A percentile compares a stretch with the other conserved stretches of the same genome.
phyloP scores from a whole-genome alignment of 495 filamentous ascomycete species.

The Xylaria curta region DNA sequence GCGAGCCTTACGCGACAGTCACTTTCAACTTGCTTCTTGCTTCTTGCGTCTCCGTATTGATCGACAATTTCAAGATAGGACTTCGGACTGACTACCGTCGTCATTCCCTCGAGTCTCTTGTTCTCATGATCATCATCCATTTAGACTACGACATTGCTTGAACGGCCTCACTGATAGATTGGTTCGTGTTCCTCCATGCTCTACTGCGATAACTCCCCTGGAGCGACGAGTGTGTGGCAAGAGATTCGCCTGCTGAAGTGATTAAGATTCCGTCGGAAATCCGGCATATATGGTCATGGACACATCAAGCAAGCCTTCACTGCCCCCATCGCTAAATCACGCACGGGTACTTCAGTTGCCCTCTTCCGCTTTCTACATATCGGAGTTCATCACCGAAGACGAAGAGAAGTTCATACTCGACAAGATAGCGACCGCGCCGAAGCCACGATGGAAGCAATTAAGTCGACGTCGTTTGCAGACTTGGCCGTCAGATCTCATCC shows the following conservation, averaged over 20 bases:
- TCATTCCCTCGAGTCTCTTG: background rate
- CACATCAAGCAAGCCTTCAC: slow-evolving; percentile 24
- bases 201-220: background rate
- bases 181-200: background rate
- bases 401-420: slow-evolving; percentile 76
- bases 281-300: slow-evolving; percentile 7
- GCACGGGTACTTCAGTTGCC: slow-evolving; percentile 66
- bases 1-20: background rate
- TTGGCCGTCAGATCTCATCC: slow-evolving; percentile 78
- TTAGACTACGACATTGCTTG: background rate
- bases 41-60: too few species aligned
- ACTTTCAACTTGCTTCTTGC: too few species aligned
- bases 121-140: background rate
- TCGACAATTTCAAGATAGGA: background rate
- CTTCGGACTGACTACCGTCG: background rate
- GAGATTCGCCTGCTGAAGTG: background rate
- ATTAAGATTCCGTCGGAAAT: background rate
- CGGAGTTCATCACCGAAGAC: slow-evolving; percentile 79
- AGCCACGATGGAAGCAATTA: slow-evolving; percentile 83
- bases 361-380: slow-evolving; percentile 79
- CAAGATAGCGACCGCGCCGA: slow-evolving; percentile 70
- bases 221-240: background rate
- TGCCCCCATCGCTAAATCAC: slow-evolving; percentile 55
- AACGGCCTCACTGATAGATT: background rate
- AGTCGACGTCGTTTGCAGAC: slow-evolving; percentile 88